phyloP scores from a whole-genome alignment of 169 alveolate genomes.

The Eimeria acervulina region DNA sequence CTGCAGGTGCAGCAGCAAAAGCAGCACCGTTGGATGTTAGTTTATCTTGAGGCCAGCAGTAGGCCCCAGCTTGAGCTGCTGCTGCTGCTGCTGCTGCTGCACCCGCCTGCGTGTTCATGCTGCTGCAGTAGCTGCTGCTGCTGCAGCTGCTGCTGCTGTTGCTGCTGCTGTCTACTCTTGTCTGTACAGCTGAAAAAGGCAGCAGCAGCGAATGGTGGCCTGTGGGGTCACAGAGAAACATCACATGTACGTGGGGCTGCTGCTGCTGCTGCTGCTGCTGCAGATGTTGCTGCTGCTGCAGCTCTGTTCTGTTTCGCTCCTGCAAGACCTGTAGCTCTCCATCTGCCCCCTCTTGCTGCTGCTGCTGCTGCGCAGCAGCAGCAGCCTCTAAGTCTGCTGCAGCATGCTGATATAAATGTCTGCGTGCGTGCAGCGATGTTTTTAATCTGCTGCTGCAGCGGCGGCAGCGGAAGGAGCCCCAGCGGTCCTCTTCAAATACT shows the following conservation, averaged over 20 bases:
- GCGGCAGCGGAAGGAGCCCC: conserved; percentile 74
- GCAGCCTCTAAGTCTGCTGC: not conserved
- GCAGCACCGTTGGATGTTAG: not conserved
- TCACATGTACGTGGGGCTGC: conserved; percentile 21
- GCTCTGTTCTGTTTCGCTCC: not conserved
- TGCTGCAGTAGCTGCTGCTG: too few relatives aligned
- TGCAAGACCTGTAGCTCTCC: not conserved
- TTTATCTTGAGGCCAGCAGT: not conserved
- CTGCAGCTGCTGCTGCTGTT: too few relatives aligned
- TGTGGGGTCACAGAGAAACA: conserved; percentile 82
- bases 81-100: too few relatives aligned
- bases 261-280: too few relatives aligned
- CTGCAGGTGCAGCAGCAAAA: not conserved
- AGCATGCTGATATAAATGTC: conserved; percentile 33
- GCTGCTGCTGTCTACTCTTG: not conserved
- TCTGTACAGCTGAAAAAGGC: conserved; percentile 82
- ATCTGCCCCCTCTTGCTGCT: not conserved
- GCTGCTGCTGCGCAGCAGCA: too few relatives aligned
- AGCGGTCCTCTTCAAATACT: conserved; percentile 58
- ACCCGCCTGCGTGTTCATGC: too few relatives aligned
- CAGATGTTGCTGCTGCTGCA: conserved; percentile 31
- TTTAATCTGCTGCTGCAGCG: conserved; percentile 60
- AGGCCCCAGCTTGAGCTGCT: too few relatives aligned
- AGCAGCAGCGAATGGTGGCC: conserved; percentile 85
- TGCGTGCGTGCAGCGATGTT: conserved; percentile 65